These are phyloP conservation scores for Globisporangium abappressorium DNA, from an alignment of 352 stramenopile species.

Conservation along the genomic window DNA sequence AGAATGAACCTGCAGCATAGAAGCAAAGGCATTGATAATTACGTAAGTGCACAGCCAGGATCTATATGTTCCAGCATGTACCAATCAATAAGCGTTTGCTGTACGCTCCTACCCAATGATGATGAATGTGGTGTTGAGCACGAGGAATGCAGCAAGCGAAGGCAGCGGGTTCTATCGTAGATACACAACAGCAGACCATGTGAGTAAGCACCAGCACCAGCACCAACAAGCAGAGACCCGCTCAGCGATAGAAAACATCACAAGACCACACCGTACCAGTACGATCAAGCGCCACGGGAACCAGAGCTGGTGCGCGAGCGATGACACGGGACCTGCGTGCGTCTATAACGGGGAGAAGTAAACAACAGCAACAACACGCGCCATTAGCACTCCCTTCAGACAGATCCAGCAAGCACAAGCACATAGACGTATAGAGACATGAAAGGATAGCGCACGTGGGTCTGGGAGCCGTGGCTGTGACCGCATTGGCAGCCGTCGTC, in stretches of 20 bases:
- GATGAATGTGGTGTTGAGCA: constrained; percentile 62
- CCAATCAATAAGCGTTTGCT: not conserved
- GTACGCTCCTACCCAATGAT: constrained; percentile 30
- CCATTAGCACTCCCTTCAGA: not conserved
- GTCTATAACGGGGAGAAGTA: not conserved
- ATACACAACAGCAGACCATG: not conserved
- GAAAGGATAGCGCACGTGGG: not conserved
- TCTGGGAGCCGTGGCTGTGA: constrained; percentile 31
- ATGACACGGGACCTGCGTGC: constrained; percentile 11
- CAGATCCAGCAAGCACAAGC: too few species aligned
- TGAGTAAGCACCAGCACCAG: too few species aligned
- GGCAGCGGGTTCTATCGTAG: constrained; percentile 50
- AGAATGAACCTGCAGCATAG: constrained; percentile 36
- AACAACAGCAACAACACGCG: not conserved
- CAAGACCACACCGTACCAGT: constrained; percentile 27
- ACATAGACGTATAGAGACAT: not conserved
- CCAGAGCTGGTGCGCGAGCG: constrained; percentile 68
- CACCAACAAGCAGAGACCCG: too few species aligned
- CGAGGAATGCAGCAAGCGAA: constrained; percentile 45
- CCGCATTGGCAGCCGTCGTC: constrained; percentile 27
- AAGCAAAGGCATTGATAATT: not conserved
- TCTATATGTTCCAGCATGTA: not conserved
- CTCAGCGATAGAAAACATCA: too few species aligned
- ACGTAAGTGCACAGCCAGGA: not conserved
- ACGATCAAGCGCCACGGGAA: constrained; percentile 62